Conservation (phyloP, 2,329 filamentous ascomycete genomes). For the Orbilia blumenaviensis region DNA sequence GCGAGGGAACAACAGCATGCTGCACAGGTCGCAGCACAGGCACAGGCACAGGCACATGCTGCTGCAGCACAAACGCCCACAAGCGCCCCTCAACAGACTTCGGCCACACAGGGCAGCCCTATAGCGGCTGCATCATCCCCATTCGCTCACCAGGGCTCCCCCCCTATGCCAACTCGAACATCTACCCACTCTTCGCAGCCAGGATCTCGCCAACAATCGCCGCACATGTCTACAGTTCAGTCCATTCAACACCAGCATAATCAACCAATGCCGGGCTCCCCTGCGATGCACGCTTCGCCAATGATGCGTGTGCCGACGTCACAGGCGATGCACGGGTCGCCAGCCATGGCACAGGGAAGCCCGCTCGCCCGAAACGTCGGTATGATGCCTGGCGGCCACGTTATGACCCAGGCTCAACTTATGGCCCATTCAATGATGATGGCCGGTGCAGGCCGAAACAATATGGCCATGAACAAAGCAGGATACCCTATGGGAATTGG, state of each 20-base stretch:
- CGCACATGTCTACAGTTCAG: constrained; percentile 50
- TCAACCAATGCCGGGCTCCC: constrained; percentile 47
- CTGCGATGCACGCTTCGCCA: constrained; percentile 50
- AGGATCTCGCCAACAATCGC: constrained; percentile 52
- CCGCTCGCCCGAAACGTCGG: constrained; percentile 36
- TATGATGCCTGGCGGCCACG: constrained; percentile 36
- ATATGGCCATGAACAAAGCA: constrained; percentile 45
- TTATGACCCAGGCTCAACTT: constrained; percentile 16
- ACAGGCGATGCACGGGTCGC: constrained; percentile 39
- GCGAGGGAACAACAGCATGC: constrained; percentile 37
- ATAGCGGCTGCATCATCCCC: constrained; percentile 46
- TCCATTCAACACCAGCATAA: constrained; percentile 44
- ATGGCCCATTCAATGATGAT: constrained; percentile 54
- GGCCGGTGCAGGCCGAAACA: constrained; percentile 43
- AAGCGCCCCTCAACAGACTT: constrained; percentile 44
- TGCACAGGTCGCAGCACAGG: constrained; percentile 31
- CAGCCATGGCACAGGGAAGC: constrained; percentile 50
- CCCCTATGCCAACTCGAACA: constrained; percentile 34
- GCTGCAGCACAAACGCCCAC: constrained; percentile 40
- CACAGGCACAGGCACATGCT: constrained; percentile 13
- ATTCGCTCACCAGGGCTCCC: constrained; percentile 44
- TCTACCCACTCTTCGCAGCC: constrained; percentile 51
- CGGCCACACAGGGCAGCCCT: constrained; percentile 51
- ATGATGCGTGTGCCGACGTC: constrained; percentile 48
- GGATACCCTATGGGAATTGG: constrained; percentile 10